These are phyloP conservation scores for Ophiostoma ips DNA, from an alignment of 2,329 filamentous ascomycete species.

Conservation along the genomic window DNA sequence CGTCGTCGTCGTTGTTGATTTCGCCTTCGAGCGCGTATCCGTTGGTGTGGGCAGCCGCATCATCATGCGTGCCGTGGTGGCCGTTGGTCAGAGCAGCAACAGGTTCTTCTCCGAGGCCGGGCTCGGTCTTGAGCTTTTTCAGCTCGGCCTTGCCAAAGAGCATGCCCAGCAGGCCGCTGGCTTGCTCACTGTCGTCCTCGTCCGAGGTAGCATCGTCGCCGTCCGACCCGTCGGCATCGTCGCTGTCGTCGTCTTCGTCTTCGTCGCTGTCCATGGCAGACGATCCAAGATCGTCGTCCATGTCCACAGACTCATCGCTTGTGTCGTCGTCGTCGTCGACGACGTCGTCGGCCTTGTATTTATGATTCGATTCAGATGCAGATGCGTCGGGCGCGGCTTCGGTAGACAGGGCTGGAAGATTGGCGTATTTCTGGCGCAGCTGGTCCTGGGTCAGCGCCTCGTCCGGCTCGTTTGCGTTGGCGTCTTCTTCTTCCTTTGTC, in stretches of 20 bases:
- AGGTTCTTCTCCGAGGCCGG: slow-evolving; percentile 15
- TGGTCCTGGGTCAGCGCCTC: slow-evolving; percentile 57
- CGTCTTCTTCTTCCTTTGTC: slow-evolving; percentile 26
- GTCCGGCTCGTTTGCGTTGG: slow-evolving; percentile 36
- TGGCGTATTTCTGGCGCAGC: slow-evolving; percentile 53
- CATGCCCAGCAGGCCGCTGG: slow-evolving; percentile 37
- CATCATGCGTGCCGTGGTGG: no score
- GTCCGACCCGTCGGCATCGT: slow-evolving; percentile 31
- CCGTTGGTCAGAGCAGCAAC: no score
- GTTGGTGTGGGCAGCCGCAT: background rate
- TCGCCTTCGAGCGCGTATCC: background rate
- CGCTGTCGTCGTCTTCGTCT: slow-evolving; percentile 27
- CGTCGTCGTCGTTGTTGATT: slow-evolving; percentile 19
- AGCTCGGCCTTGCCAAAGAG: slow-evolving; percentile 47
- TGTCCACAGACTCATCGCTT: slow-evolving; percentile 52
- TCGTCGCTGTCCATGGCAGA: slow-evolving; percentile 37
- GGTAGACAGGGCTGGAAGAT: slow-evolving; percentile 36
- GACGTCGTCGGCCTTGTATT: slow-evolving; percentile 12
- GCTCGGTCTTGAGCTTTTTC: slow-evolving; percentile 34
- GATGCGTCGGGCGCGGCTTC: slow-evolving; percentile 10
- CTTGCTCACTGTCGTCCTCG: slow-evolving; percentile 28
- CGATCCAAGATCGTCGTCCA: slow-evolving; percentile 52
- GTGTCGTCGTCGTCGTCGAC: slow-evolving; percentile 19
- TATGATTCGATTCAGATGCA: no score
- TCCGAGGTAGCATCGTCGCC: slow-evolving; percentile 27